Evolutionary conservation across 345 rosid genomes (phyloP), one percentile per base, ranked within the genome.

Genomic region (Salix exigua): DNA sequence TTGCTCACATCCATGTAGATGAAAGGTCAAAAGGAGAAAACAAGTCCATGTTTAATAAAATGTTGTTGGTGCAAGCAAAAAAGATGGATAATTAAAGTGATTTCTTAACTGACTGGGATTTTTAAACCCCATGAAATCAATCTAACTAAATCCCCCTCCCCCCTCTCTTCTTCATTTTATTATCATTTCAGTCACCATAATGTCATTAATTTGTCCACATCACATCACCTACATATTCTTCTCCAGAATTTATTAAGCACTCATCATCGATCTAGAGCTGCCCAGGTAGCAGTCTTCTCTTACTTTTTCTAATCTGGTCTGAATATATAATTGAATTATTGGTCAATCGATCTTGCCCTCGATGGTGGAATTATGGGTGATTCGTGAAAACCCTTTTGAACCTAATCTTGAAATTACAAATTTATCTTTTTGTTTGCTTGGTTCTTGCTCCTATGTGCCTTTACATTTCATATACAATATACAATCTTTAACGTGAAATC

Each of bases 1-100:
- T 13, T 44, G 26, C 46, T 67, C 70, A 38, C 50, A 67, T 50
- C 73, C 5, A 70, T 70, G 73, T 50, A 50, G 73, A 48, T 70
- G 73, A 30, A 70, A 70, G 73, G 73, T 70, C 73, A 70, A 70
- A 46, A 70, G 26, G 25, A n/a, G 35, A 16, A 70, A 19, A 35
- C 38, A 30, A 30, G 23, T 66, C 44, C 28, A n/a, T 58, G 62
- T 17, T 35, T 37, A 28, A 18, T 19, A 30, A 17, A 66, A 66
- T 18, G 44, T 17, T 37, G 70, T 19, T 37, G 70, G 44, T 66
- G 70, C 70, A 58, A n/a, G 62, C 28, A 58, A 66, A 66, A 37
- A 35, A 33, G 70, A 66, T 66, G 48, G 37, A 7, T 37, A 37
- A 33, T 33, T 5, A 33, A 31, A 66, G 26, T 65, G 68, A 65